These are phyloP conservation scores for Fragaria vesca DNA, from an alignment of 306 rosid species.

Conservation along the genomic window DNA sequence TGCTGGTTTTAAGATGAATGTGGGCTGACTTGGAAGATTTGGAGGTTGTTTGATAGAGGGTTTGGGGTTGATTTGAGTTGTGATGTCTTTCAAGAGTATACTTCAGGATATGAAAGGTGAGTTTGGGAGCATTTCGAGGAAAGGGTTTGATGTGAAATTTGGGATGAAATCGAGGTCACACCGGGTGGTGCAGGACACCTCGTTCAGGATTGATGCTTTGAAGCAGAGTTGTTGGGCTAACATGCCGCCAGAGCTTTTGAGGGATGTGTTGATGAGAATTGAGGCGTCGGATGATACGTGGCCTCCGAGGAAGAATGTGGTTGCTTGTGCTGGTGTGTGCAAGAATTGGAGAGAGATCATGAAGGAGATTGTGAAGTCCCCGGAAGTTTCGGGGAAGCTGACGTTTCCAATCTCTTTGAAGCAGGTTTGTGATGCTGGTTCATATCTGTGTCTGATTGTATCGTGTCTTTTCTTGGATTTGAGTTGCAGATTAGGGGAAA, in stretches of 20 bases:
- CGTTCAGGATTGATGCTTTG: slow-evolving; percentile 50
- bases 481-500: not conserved
- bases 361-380: slow-evolving; percentile 75
- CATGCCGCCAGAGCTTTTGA: slow-evolving; percentile 89
- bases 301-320: slow-evolving; percentile 76
- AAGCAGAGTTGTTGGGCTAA: slow-evolving; percentile 95
- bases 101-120: slow-evolving; percentile 58
- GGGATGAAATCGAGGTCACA: slow-evolving; percentile 81
- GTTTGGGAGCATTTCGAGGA: slow-evolving; percentile 61
- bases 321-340: slow-evolving; percentile 92
- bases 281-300: slow-evolving; percentile 80
- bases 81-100: slow-evolving; percentile 76
- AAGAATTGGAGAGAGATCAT: slow-evolving; percentile 85
- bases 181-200: slow-evolving; percentile 52
- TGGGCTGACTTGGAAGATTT: slow-evolving; percentile 19
- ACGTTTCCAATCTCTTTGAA: slow-evolving; percentile 87
- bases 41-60: slow-evolving; percentile 7
- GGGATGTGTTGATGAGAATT: slow-evolving; percentile 82
- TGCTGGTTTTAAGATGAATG: slow-evolving; percentile 16
- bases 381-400: slow-evolving; percentile 73
- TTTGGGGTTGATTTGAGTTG: slow-evolving; percentile 2
- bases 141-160: slow-evolving; percentile 71
- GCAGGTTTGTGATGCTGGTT: slow-evolving; percentile 53
- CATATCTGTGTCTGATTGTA: not conserved
- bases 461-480: not conserved